A percentile compares a stretch with the other conserved stretches of the same genome.
These are phyloP conservation scores for Paecilomyces fulvus DNA, from an alignment of 2,329 filamentous ascomycete genomes.

Conservation along the genomic window DNA sequence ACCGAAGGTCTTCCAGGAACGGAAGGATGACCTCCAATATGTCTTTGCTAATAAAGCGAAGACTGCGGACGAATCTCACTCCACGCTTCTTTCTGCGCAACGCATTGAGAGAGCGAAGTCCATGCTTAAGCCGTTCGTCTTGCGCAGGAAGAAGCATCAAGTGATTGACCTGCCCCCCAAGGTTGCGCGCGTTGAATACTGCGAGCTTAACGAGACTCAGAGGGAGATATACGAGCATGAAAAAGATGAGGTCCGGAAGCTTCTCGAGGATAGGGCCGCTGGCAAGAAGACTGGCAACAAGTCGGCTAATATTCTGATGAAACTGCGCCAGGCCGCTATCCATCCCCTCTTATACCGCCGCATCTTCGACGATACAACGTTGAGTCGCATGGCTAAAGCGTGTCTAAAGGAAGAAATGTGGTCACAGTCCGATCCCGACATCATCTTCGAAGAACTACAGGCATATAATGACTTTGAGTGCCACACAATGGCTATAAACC, in stretches of 20 bases:
- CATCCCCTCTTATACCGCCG: constrained; percentile 82
- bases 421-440: constrained; percentile 40
- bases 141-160: constrained; percentile 88
- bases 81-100: constrained; percentile 75
- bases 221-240: constrained; percentile 63
- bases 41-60: constrained; percentile 91
- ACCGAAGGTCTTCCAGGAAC: constrained; percentile 68
- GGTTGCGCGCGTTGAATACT: constrained; percentile 67
- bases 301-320: constrained; percentile 68
- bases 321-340: constrained; percentile 83
- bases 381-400: constrained; percentile 68
- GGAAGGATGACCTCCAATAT: constrained; percentile 68
- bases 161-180: constrained; percentile 82
- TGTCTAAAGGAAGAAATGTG: constrained; percentile 62
- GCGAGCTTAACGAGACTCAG: constrained; percentile 67
- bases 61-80: constrained; percentile 62
- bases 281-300: constrained; percentile 47
- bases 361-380: constrained; percentile 65
- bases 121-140: constrained; percentile 90
- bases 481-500: constrained; percentile 49
- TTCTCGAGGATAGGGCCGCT: constrained; percentile 50
- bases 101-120: constrained; percentile 78
- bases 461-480: constrained; percentile 55
- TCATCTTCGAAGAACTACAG: constrained; percentile 47
- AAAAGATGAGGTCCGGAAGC: constrained; percentile 53